phyloP scores from a whole-genome alignment of 2,329 filamentous ascomycete species.

The Fusarium zealandicum region DNA sequence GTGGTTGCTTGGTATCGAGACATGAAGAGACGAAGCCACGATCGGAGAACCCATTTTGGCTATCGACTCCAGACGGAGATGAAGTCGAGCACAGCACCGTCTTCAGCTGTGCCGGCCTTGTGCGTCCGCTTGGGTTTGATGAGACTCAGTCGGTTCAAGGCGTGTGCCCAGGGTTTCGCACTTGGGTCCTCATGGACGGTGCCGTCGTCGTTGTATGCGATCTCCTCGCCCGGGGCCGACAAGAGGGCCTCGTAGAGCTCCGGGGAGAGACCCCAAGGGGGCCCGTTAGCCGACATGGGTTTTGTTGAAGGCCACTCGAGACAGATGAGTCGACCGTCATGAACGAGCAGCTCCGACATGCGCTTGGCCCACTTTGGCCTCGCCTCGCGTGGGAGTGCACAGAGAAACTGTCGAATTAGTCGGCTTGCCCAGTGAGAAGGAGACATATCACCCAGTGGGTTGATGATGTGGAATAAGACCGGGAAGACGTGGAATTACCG shows the following conservation, averaged over 20 bases:
- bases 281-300: conserved; percentile 68
- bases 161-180: conserved; percentile 50
- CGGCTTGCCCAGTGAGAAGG: conserved; percentile 7
- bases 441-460: background rate
- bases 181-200: conserved; percentile 51
- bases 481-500: conserved; percentile 49
- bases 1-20: conserved; percentile 36
- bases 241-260: conserved; percentile 77
- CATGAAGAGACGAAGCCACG: conserved; percentile 25
- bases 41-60: conserved; percentile 10
- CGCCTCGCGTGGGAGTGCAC: conserved; percentile 62
- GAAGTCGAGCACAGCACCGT: conserved; percentile 59
- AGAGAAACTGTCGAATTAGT: conserved; percentile 61
- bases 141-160: conserved; percentile 55
- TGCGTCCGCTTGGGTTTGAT: conserved; percentile 61
- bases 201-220: conserved; percentile 62
- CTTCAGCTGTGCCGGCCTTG: conserved; percentile 51
- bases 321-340: conserved; percentile 62
- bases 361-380: conserved; percentile 62
- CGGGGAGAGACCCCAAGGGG: conserved; percentile 74
- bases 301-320: conserved; percentile 84
- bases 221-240: conserved; percentile 70
- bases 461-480: background rate
- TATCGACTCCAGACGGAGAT: conserved; percentile 61
- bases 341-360: conserved; percentile 58